A percentile compares a stretch with the other conserved stretches of the same genome.
phyloP scores from a whole-genome alignment of 345 rosid genomes.

The Hibiscus tridactylites region DNA sequence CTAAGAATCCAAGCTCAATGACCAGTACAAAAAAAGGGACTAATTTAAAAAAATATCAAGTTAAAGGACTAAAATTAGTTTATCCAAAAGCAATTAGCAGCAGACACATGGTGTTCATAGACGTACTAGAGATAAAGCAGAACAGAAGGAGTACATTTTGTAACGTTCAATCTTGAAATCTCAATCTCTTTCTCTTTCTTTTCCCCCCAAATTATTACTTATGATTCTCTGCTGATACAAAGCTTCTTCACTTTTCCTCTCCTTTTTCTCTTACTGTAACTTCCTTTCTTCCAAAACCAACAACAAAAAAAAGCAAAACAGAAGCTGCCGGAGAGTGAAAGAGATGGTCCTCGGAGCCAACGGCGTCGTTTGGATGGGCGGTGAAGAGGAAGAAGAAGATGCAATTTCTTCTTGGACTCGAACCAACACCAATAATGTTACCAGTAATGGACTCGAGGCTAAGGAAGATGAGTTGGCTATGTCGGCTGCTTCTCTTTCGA shows the following conservation, averaged over 20 bases:
- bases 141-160: not conserved
- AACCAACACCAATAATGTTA: constrained; percentile 19
- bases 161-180: constrained; percentile 13
- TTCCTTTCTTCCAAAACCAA: not conserved
- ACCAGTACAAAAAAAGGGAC: no score
- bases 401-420: constrained; percentile 56
- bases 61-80: no score
- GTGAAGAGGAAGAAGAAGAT: constrained; percentile 31
- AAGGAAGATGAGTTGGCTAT: constrained; percentile 26
- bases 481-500: constrained; percentile 27
- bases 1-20: no score
- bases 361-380: constrained; percentile 59
- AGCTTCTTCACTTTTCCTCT: constrained; percentile 1
- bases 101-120: no score
- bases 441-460: constrained; percentile 7
- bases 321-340: not conserved
- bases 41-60: no score
- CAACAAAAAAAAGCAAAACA: not conserved
- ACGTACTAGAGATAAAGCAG: no score
- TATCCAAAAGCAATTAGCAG: no score
- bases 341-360: constrained; percentile 55
- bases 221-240: constrained; percentile 9
- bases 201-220: not conserved
- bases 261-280: not conserved
- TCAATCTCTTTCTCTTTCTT: not conserved